A percentile compares a stretch with the other conserved stretches of the same genome.
These are phyloP conservation scores for Crepidotus sp. DNA, from an alignment of 1,284 basidiomycete genomes.

Conservation along the genomic window DNA sequence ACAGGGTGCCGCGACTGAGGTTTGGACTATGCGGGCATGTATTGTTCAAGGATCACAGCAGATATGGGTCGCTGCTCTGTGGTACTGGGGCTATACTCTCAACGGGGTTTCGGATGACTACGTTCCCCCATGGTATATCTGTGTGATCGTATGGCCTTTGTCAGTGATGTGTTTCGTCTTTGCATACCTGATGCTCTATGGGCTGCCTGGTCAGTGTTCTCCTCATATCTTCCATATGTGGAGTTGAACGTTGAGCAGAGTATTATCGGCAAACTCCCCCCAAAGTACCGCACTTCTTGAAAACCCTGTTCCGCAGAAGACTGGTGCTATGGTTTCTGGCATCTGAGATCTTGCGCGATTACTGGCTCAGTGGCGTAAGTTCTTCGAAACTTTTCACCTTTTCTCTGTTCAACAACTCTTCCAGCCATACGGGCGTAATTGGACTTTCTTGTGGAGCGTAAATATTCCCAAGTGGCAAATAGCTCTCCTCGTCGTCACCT, in stretches of 20 bases:
- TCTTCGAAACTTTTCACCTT: constrained; percentile 16
- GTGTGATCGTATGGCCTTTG: constrained; percentile 77
- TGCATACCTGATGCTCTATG: constrained; percentile 74
- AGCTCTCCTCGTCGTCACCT: constrained; percentile 66
- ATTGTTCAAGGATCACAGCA: constrained; percentile 90
- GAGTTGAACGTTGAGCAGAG: constrained; percentile 34
- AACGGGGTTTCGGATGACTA: constrained; percentile 43
- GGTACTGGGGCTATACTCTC: constrained; percentile 88
- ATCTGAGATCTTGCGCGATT: constrained; percentile 81
- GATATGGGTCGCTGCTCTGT: constrained; percentile 86
- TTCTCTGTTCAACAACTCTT: constrained; percentile 15
- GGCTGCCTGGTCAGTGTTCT: constrained; percentile 61
- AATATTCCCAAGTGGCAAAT: constrained; percentile 78
- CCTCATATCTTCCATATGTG: background rate
- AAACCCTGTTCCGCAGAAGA: constrained; percentile 80
- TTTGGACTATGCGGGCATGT: constrained; percentile 85
- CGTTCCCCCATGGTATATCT: constrained; percentile 74
- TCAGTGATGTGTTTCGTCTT: constrained; percentile 67
- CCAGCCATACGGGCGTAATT: constrained; percentile 84
- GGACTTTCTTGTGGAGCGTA: constrained; percentile 87
- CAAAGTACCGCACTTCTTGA: constrained; percentile 85
- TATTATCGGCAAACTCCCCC: constrained; percentile 86
- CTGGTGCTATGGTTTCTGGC: constrained; percentile 89
- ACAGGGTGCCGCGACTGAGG: constrained; percentile 82
- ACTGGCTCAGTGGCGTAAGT: constrained; percentile 85